Percentiles rank a stretch among this genome's conserved stretches.
These are phyloP conservation scores for Fusarium incarnatum DNA, from an alignment of 2,329 filamentous ascomycete genomes.

Conservation along the genomic window DNA sequence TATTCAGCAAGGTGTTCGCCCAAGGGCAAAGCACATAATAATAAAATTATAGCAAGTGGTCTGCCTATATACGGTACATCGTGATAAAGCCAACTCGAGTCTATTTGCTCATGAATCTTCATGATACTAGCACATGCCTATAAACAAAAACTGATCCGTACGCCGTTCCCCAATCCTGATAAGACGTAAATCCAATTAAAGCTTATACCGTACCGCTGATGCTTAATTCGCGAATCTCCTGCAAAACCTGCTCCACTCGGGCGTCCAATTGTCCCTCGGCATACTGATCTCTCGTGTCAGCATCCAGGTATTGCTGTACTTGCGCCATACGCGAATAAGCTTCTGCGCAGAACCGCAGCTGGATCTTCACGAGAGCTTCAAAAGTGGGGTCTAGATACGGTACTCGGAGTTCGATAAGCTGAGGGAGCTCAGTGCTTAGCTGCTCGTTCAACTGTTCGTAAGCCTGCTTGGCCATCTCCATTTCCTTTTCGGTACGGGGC, in stretches of 20 bases:
- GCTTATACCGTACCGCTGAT: constrained; percentile 78
- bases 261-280: constrained; percentile 92
- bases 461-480: constrained; percentile 90
- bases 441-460: constrained; percentile 99
- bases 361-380: constrained; percentile 98
- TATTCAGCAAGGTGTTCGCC: not conserved
- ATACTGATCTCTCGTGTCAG: constrained; percentile 95
- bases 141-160: constrained; percentile 45
- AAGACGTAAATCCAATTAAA: constrained; percentile 13
- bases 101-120: constrained; percentile 44
- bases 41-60: constrained; percentile 7
- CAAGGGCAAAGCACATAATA: not conserved
- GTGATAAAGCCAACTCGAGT: constrained; percentile 17
- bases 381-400: constrained; percentile 98
- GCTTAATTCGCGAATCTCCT: constrained; percentile 96
- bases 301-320: constrained; percentile 97
- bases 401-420: constrained; percentile 95
- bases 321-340: constrained; percentile 98
- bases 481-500: constrained; percentile 94
- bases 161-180: constrained; percentile 42
- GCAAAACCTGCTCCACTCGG: constrained; percentile 92
- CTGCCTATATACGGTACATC: not conserved
- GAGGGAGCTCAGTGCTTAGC: constrained; percentile 89
- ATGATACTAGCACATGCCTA: constrained; percentile 45
- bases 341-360: constrained; percentile 96